phyloP scores from a whole-genome alignment of 148 eudicot genomes.

The Fallopia convolvulus region DNA sequence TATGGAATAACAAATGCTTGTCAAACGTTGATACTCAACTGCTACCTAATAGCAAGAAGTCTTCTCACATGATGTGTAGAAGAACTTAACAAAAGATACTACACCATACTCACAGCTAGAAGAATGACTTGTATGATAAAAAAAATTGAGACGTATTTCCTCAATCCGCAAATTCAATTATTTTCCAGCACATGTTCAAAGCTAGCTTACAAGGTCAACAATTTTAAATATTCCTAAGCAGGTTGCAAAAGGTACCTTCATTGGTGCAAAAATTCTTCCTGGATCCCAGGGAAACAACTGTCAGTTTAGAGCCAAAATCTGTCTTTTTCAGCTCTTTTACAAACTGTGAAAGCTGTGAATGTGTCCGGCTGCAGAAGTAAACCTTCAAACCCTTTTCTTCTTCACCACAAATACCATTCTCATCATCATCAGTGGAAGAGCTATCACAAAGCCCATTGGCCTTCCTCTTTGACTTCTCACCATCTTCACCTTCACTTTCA shows the following conservation, averaged over 20 bases:
- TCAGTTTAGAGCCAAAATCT: slow-evolving; percentile 62
- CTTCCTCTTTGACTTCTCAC: slow-evolving; percentile 54
- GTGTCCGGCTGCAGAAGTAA: slow-evolving; percentile 87
- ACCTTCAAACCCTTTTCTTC: slow-evolving; percentile 49
- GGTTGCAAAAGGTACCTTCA: slow-evolving; percentile 44
- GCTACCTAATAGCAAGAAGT: neutral
- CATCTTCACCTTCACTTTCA: slow-evolving; percentile 65
- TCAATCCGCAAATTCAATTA: neutral
- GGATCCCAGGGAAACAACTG: slow-evolving; percentile 84
- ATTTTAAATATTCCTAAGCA: neutral
- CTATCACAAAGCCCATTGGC: slow-evolving; percentile 30
- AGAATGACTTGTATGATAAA: neutral
- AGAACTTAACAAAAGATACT: neutral
- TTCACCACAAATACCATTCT: slow-evolving; percentile 24
- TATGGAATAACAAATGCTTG: slow-evolving; percentile 12
- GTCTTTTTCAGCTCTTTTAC: slow-evolving; percentile 87
- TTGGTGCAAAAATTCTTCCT: slow-evolving; percentile 88
- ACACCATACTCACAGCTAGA: neutral
- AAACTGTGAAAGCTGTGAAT: slow-evolving; percentile 95
- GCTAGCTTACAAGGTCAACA: neutral
- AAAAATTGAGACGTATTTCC: neutral
- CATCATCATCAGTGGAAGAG: slow-evolving; percentile 63
- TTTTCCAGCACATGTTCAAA: neutral
- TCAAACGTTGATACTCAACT: neutral
- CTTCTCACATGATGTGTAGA: neutral